Percentiles rank a stretch among this genome's conserved stretches.
Evolutionary conservation across 176 grass and related monocot genomes (phyloP).

Genomic region (Lolium perenne): DNA sequence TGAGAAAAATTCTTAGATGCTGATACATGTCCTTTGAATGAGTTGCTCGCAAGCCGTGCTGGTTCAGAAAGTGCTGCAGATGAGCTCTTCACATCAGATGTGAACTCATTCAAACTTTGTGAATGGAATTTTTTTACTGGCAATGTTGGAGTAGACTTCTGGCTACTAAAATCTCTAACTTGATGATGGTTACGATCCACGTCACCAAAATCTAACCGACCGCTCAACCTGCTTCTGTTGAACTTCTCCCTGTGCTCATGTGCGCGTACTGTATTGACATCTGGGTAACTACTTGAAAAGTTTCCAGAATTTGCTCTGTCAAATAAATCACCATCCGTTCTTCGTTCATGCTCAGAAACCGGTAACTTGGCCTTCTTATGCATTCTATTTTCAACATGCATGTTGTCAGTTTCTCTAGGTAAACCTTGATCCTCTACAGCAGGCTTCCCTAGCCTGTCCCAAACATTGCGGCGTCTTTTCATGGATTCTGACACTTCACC

Average conservation of each 20-base stretch:
- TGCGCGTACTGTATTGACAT: conserved; percentile 28
- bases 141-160: conserved; percentile 41
- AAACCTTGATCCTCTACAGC: conserved; percentile 33
- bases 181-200: conserved; percentile 42
- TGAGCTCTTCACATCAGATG: conserved; percentile 43
- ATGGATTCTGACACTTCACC: conserved; percentile 41
- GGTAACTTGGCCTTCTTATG: conserved; percentile 51
- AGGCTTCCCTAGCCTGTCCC: conserved; percentile 76
- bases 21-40: conserved; percentile 30
- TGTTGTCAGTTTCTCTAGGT: conserved; percentile 35
- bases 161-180: conserved; percentile 45
- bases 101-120: conserved; percentile 45
- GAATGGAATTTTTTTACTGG: conserved; percentile 37
- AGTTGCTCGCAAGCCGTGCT: conserved; percentile 10
- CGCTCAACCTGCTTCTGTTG: conserved; percentile 57
- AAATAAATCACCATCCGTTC: conserved; percentile 32
- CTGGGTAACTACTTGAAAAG: conserved; percentile 29
- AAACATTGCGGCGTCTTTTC: conserved; percentile 61
- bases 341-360: conserved; percentile 45
- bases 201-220: conserved; percentile 49
- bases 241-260: conserved; percentile 26
- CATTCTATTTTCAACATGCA: conserved; percentile 42
- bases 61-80: conserved; percentile 39
- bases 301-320: conserved; percentile 42
- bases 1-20: conserved; percentile 40